A percentile compares a stretch with the other conserved stretches of the same genome.
phyloP scores from a whole-genome alignment of 495 filamentous ascomycete species.

The Penicillium canariense region DNA sequence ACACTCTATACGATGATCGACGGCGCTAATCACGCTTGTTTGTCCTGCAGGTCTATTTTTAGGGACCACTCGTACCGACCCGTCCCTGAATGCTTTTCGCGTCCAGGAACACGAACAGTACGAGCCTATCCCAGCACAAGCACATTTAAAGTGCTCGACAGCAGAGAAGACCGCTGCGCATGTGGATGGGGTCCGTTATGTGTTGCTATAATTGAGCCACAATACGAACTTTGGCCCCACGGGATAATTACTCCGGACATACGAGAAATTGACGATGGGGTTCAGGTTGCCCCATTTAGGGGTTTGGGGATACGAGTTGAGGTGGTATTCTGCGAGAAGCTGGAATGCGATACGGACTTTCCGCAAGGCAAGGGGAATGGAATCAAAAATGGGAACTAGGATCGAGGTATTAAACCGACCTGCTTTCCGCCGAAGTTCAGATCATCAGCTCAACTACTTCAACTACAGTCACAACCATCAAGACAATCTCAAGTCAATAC shows the following conservation, averaged over 20 bases:
- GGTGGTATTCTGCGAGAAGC: conserved; percentile 3
- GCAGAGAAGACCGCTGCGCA: neutral
- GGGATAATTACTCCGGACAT: neutral
- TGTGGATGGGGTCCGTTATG: neutral
- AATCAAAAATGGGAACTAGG: neutral
- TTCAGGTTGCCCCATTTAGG: neutral
- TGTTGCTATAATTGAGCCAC: conserved; percentile 1
- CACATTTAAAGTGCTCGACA: neutral
- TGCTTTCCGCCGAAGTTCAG: neutral
- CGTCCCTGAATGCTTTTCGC: neutral
- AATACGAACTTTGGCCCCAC: conserved; percentile 6
- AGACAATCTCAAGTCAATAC: neutral
- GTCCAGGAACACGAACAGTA: conserved; percentile 4
- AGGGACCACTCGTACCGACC: neutral
- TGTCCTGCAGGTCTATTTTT: conserved; percentile 5
- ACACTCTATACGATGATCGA: conserved; percentile 2
- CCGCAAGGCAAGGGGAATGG: neutral
- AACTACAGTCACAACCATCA: neutral
- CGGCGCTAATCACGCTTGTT: conserved; percentile 3
- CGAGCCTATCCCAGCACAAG: neutral
- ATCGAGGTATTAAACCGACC: neutral
- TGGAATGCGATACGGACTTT: neutral
- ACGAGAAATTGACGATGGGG: neutral
- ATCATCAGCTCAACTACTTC: neutral
- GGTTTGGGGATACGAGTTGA: neutral